Evolutionary conservation across 768 basidiomycete species (phyloP).

Genomic region (Ramaria sp.): DNA sequence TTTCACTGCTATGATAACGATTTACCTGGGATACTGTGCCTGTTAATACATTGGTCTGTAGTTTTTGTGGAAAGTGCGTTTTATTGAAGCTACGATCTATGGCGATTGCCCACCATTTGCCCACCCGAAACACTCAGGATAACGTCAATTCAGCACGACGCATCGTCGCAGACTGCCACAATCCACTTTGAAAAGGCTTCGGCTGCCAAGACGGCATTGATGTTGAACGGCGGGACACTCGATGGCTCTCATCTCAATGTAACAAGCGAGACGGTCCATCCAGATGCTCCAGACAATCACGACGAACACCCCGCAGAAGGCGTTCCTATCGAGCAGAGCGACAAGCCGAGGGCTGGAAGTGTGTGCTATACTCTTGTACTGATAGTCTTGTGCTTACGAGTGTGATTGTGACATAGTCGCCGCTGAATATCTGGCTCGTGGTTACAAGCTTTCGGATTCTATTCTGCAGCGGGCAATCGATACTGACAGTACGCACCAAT

Average conservation of each 20-base stretch:
- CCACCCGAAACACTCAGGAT: slow-evolving; percentile 36
- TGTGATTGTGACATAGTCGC: slow-evolving; percentile 40
- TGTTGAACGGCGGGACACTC: slow-evolving; percentile 74
- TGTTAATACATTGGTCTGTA: slow-evolving; percentile 18
- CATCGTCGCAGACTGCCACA: slow-evolving; percentile 41
- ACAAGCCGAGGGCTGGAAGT: slow-evolving; percentile 88
- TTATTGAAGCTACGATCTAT: neutral
- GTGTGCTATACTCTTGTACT: slow-evolving; percentile 16
- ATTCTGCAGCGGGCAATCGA: slow-evolving; percentile 75
- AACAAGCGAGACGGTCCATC: slow-evolving; percentile 52
- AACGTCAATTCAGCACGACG: slow-evolving; percentile 46
- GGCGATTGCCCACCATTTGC: slow-evolving; percentile 5
- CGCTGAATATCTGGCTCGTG: slow-evolving; percentile 89
- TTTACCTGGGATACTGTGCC: slow-evolving; percentile 8
- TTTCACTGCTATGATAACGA: neutral
- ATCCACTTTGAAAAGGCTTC: slow-evolving; percentile 78
- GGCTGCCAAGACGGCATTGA: slow-evolving; percentile 78
- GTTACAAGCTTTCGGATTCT: slow-evolving; percentile 71
- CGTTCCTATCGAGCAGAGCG: slow-evolving; percentile 57
- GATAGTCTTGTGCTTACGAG: neutral
- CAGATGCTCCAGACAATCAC: slow-evolving; percentile 38
- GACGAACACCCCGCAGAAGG: slow-evolving; percentile 20
- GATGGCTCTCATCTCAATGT: slow-evolving; percentile 64
- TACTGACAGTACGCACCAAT: slow-evolving; percentile 43
- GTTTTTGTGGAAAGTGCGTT: slow-evolving; percentile 80